Base-by-base conservation (phyloP, 805 yeast genomes). In the Cyberlindnera americana region DNA sequence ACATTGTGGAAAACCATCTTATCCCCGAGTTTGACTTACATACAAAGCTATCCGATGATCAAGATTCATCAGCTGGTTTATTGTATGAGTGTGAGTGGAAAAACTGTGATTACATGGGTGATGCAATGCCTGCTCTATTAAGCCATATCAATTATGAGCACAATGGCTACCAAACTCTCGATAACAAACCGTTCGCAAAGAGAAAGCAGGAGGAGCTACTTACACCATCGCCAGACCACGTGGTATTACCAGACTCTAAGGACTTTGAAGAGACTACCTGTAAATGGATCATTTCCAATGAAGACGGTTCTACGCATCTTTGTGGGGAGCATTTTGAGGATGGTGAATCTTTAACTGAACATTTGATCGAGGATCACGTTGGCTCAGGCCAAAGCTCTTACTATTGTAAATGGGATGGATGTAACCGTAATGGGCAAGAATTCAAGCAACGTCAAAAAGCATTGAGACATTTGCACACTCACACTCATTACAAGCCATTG, bases 391-490 rank as follows among this genome's bases (percentile, higher is more conserved):
- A 83, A 56, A 73, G 83, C 2, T 60, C 65, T 17, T 88, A 90
- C 55, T 59, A 61, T 12, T 93, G 99, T 57, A 53, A 62, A 29
- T 93, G 99, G 99, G 59, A 69, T 9, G 82, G 75, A 3, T 93
- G 99, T 61, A 73, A 72, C 17, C 73, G 96, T 27, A 58, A 62
- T 21, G 72, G 75, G 4, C 70, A 75, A 46, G 72, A 73, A 3
- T 93, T 91, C 56, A 62, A 74, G 9, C 98, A 91, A 59, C 70
- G 93, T 22, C 98, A 91, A 53, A 93, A 91, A 61, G 65, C 89
- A 8, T 64, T 84, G 13, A 73, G 99, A 29, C 99, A 91, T 63
- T 65, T 93, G 35, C 93, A 84, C 60, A 82, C 83, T 5, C 99
- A 93, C 60, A 87, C 98, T 0, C 79, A 82, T 43, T 79, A 83